Evolutionary conservation across 306 rosid species (phyloP).

Genomic region (Coriaria nepalensis): DNA sequence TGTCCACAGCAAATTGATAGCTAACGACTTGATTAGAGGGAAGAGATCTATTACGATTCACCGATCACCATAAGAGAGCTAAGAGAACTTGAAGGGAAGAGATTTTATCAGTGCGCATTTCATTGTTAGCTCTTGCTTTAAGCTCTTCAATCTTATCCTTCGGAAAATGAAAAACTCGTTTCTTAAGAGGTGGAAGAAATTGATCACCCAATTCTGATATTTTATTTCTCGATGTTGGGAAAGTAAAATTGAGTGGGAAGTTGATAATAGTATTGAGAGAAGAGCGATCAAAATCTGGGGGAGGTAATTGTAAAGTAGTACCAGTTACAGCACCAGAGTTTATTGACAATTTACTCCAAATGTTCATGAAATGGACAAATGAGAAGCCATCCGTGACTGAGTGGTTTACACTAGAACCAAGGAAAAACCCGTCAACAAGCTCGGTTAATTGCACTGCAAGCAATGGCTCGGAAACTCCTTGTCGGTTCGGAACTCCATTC

Average conservation of each 20-base stretch:
- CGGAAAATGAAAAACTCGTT: slow-evolving; percentile 16
- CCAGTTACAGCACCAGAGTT: slow-evolving; percentile 2
- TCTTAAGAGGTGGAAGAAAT: not conserved
- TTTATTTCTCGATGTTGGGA: not conserved
- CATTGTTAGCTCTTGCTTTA: slow-evolving; percentile 26
- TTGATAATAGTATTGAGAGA: not conserved
- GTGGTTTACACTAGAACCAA: slow-evolving; percentile 20
- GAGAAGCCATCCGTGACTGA: slow-evolving; percentile 14
- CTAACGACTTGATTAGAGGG: slow-evolving; percentile 1
- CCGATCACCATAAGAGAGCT: slow-evolving; percentile 24
- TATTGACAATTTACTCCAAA: slow-evolving; percentile 30
- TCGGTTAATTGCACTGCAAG: slow-evolving; percentile 36
- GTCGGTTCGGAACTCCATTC: slow-evolving; percentile 11
- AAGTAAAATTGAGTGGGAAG: slow-evolving; percentile 7
- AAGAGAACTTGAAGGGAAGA: slow-evolving; percentile 35
- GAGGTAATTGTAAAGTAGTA: not conserved
- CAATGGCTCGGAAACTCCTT: slow-evolving; percentile 19
- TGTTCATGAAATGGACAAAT: slow-evolving; percentile 30
- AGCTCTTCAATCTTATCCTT: slow-evolving; percentile 18
- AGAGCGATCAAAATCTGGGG: not conserved
- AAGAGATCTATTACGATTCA: slow-evolving; percentile 8
- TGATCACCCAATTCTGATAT: no score
- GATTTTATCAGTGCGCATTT: slow-evolving; percentile 9
- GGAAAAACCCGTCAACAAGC: slow-evolving; percentile 31
- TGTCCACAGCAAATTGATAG: not conserved